phyloP scores from a whole-genome alignment of 2,329 filamentous ascomycete genomes.

The Cadophora gregata region DNA sequence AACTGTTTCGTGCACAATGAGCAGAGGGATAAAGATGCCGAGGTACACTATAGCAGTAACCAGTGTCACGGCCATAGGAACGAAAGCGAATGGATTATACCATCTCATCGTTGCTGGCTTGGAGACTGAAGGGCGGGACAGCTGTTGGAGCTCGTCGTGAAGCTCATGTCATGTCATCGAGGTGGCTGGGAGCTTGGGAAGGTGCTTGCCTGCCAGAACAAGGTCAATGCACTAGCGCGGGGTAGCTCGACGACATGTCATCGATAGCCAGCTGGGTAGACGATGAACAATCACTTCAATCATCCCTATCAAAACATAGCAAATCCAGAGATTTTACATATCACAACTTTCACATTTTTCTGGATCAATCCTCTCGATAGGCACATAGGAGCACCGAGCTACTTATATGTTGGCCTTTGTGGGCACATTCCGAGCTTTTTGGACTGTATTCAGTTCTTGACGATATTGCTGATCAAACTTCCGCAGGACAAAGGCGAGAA shows the following conservation, averaged over 20 bases:
- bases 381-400: too few relatives aligned
- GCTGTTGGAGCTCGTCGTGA: slow-evolving; percentile 8
- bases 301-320: background rate
- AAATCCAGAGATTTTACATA: slow-evolving; percentile 13
- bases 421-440: too few relatives aligned
- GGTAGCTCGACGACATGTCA: slow-evolving; percentile 8
- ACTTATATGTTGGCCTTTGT: too few relatives aligned
- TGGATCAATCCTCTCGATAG: too few relatives aligned
- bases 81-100: slow-evolving; percentile 74
- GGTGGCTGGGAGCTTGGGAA: slow-evolving; percentile 8
- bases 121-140: background rate
- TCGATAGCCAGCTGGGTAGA: background rate
- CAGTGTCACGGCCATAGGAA: slow-evolving; percentile 80
- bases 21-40: slow-evolving; percentile 73
- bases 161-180: slow-evolving; percentile 6
- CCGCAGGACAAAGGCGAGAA: too few relatives aligned
- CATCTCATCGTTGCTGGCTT: slow-evolving; percentile 38
- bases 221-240: slow-evolving; percentile 13
- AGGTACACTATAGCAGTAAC: slow-evolving; percentile 79
- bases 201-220: background rate
- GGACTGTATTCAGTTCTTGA: too few relatives aligned
- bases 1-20: slow-evolving; percentile 78
- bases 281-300: background rate
- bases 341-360: too few relatives aligned
- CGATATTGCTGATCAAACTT: too few relatives aligned